Percentiles rank a stretch among this genome's conserved stretches.
phyloP scores from a whole-genome alignment of 2,329 filamentous ascomycete species.

The Fusarium temperatum region DNA sequence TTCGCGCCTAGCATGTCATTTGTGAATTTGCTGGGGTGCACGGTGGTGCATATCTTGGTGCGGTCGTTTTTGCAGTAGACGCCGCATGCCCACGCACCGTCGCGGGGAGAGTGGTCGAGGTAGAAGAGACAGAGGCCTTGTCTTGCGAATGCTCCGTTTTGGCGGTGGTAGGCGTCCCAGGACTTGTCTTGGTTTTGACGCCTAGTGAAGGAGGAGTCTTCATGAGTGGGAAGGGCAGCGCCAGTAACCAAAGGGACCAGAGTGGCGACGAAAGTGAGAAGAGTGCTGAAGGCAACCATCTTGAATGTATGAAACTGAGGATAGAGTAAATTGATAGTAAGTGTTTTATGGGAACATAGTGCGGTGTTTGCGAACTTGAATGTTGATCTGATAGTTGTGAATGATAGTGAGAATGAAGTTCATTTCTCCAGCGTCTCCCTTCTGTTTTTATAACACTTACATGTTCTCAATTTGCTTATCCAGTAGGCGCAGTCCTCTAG shows the following conservation, averaged over 20 bases:
- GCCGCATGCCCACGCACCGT: neutral
- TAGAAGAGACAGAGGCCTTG: neutral
- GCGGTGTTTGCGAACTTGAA: no score
- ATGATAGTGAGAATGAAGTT: neutral
- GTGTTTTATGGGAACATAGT: fast-evolving
- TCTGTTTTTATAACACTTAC: neutral
- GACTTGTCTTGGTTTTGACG: neutral
- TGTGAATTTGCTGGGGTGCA: neutral
- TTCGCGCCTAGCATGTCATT: neutral
- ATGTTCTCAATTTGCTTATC: fast-evolving
- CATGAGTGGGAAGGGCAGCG: neutral
- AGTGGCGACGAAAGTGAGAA: neutral
- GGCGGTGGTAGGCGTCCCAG: neutral
- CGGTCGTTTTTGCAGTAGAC: neutral
- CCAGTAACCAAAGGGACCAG: fast-evolving
- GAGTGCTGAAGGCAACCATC: neutral
- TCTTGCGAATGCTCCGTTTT: neutral
- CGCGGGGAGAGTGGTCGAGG: neutral
- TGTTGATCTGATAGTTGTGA: neutral
- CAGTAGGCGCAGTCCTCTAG: fast-evolving
- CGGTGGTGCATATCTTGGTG: neutral
- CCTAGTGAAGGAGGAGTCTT: neutral
- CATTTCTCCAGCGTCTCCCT: fast-evolving
- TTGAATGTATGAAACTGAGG: fast-evolving
- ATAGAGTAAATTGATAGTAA: fast-evolving